Conservation (phyloP, 768 basidiomycete genomes). For the Pleurotus giganteus region DNA sequence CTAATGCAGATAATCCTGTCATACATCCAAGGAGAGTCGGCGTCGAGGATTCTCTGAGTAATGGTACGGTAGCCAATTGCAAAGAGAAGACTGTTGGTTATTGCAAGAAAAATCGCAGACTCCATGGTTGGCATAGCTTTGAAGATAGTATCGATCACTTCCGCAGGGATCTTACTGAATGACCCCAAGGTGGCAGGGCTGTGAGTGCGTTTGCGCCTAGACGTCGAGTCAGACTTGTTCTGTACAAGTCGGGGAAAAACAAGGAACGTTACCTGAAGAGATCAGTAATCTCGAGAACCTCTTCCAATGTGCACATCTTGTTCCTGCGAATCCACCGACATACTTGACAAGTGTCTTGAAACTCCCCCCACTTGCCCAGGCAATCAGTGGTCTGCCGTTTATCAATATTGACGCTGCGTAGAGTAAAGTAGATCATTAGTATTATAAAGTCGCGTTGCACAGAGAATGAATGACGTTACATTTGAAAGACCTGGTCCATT, state of each 20-base stretch:
- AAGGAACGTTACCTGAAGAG: not conserved
- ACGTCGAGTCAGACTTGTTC: not conserved
- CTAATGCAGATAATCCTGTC: not conserved
- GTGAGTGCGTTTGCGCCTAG: not conserved
- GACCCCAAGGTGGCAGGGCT: not conserved
- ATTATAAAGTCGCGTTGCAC: no score
- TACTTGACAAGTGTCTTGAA: constrained; percentile 8
- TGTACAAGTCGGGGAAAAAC: not conserved
- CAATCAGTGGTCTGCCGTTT: not conserved
- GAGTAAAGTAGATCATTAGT: no score
- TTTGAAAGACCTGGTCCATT: no score
- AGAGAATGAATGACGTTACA: no score
- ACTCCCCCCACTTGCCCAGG: not conserved
- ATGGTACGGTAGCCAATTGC: not conserved
- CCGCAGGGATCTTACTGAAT: not conserved
- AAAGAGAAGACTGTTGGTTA: not conserved
- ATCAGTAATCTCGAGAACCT: not conserved
- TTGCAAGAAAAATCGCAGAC: not conserved
- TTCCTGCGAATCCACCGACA: no score
- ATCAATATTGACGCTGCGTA: not conserved
- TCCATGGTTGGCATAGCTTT: not conserved
- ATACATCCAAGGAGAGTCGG: not conserved
- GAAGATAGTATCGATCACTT: not conserved
- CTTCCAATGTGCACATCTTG: no score
- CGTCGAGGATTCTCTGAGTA: not conserved